A percentile compares a stretch with the other conserved stretches of the same genome.
Evolutionary conservation across 805 yeast species (phyloP).

Genomic region (Teunomyces atbi): DNA sequence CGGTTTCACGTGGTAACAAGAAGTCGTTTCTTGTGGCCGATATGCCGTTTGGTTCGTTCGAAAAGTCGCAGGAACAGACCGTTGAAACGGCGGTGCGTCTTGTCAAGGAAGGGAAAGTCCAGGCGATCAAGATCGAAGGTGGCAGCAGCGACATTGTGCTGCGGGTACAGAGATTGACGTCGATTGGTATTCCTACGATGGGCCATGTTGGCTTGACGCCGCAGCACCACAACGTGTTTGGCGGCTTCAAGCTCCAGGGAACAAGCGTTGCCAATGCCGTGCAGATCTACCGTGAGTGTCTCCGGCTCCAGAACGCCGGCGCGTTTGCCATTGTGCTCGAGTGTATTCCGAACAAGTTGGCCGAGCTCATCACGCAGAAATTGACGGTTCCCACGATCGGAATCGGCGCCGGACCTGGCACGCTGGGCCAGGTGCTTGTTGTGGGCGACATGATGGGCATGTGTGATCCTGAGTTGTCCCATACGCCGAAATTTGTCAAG

Average conservation of each 20-base stretch:
- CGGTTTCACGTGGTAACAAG: slow-evolving; percentile 71
- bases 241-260: slow-evolving; percentile 92
- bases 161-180: slow-evolving; percentile 54
- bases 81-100: slow-evolving; percentile 53
- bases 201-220: slow-evolving; percentile 95
- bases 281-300: slow-evolving; percentile 63
- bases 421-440: slow-evolving; percentile 89
- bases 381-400: slow-evolving; percentile 84
- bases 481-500: slow-evolving; percentile 72
- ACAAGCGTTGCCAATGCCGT: slow-evolving; percentile 52
- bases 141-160: slow-evolving; percentile 53
- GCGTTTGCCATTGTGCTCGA: slow-evolving; percentile 75
- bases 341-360: slow-evolving; percentile 78
- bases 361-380: slow-evolving; percentile 57
- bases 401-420: slow-evolving; percentile 86
- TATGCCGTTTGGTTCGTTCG: slow-evolving; percentile 86
- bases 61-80: slow-evolving; percentile 61
- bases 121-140: slow-evolving; percentile 86
- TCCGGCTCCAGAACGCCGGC: slow-evolving; percentile 70
- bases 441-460: slow-evolving; percentile 81
- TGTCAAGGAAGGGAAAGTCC: slow-evolving; percentile 54
- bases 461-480: slow-evolving; percentile 47
- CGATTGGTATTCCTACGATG: slow-evolving; percentile 81
- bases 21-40: slow-evolving; percentile 75
- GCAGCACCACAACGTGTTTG: slow-evolving; percentile 71